Conservation (phyloP, 257 asterid species). For the Nicotiana paniculata region DNA sequence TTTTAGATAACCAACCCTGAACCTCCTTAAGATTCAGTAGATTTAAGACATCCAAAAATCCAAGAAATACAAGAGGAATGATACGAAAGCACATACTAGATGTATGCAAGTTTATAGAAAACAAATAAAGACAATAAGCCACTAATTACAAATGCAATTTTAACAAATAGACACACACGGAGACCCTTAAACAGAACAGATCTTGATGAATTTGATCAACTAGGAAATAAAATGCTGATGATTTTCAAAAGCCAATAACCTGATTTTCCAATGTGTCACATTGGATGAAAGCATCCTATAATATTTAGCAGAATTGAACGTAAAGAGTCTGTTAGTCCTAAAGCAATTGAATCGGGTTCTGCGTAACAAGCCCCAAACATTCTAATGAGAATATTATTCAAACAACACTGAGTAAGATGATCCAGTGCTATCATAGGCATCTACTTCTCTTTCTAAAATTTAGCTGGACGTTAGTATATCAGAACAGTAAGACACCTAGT, state of each 20-base stretch:
- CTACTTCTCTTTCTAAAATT: neutral
- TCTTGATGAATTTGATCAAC: neutral
- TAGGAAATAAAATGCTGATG: neutral
- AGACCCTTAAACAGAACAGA: neutral
- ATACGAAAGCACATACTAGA: neutral
- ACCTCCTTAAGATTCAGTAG: neutral
- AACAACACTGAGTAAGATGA: neutral
- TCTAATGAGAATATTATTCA: neutral
- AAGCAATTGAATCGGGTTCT: neutral
- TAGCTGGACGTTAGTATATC: slow-evolving; percentile 20
- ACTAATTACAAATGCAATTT: neutral
- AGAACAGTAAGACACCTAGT: slow-evolving; percentile 19
- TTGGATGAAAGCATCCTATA: neutral
- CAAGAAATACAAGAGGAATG: neutral
- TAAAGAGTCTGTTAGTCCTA: neutral
- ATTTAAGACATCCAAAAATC: slow-evolving; percentile 3
- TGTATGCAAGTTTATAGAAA: neutral
- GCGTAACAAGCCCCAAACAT: neutral
- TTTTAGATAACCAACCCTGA: neutral
- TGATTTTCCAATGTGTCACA: neutral
- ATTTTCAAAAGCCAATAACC: neutral
- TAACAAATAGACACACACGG: neutral
- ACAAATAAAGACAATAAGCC: neutral
- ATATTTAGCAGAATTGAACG: neutral
- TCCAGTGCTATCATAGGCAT: neutral